A percentile compares a stretch with the other conserved stretches of the same genome.
Evolutionary conservation across 352 stramenopile genomes (phyloP).

Genomic region (Globisporangium lucens): DNA sequence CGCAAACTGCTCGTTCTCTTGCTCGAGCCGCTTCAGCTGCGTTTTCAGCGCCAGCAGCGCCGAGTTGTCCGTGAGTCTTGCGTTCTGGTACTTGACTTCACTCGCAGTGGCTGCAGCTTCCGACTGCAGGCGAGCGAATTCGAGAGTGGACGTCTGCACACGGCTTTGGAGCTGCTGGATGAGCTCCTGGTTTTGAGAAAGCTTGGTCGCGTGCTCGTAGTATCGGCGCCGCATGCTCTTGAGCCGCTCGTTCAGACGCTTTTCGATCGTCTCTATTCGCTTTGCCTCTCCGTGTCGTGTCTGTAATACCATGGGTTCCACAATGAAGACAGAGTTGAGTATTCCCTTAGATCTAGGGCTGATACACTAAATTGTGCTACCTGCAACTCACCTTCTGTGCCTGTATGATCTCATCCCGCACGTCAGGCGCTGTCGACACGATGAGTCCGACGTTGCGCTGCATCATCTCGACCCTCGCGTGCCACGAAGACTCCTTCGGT

Average conservation of each 20-base stretch:
- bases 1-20: slow-evolving; percentile 41
- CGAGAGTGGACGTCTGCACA: slow-evolving; percentile 17
- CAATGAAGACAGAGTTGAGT: neutral
- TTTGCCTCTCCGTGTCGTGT: slow-evolving; percentile 18
- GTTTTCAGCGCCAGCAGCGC: slow-evolving; percentile 37
- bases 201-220: slow-evolving; percentile 23
- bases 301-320: slow-evolving; percentile 9
- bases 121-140: slow-evolving; percentile 25
- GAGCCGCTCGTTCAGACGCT: slow-evolving; percentile 32
- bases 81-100: slow-evolving; percentile 24
- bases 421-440: slow-evolving; percentile 11
- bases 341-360: neutral
- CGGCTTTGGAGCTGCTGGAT: slow-evolving; percentile 19
- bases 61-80: slow-evolving; percentile 33
- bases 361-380: neutral
- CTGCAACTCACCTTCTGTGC: slow-evolving; percentile 21
- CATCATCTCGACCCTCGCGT: slow-evolving; percentile 27
- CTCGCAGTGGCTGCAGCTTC: slow-evolving; percentile 6
- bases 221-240: slow-evolving; percentile 25
- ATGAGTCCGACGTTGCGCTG: slow-evolving; percentile 23
- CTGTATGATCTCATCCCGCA: slow-evolving; percentile 20
- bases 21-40: slow-evolving; percentile 35
- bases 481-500: slow-evolving; percentile 26
- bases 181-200: slow-evolving; percentile 14
- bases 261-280: slow-evolving; percentile 33